These are phyloP conservation scores for Syzygium malaccense DNA, from an alignment of 441 rosid species.

Conservation along the genomic window DNA sequence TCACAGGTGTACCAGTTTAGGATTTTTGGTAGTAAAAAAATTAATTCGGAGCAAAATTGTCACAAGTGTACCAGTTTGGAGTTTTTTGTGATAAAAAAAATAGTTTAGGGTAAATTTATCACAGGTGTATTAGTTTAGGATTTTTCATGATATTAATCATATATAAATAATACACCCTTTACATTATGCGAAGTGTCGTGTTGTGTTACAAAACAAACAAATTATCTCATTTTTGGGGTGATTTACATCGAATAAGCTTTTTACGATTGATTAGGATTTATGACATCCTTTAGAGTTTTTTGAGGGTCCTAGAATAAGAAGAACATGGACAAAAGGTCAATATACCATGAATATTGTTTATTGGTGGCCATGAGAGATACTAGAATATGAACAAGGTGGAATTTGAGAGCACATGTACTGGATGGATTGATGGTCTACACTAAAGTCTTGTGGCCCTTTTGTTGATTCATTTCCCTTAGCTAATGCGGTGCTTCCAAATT, in stretches of 20 bases:
- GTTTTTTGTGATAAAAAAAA: no score
- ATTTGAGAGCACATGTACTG: background rate
- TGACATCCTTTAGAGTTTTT: background rate
- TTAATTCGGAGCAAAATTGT: no score
- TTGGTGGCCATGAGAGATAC: background rate
- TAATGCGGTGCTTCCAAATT: background rate
- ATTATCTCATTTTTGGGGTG: background rate
- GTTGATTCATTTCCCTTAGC: background rate
- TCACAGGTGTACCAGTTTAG: no score
- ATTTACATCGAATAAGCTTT: background rate
- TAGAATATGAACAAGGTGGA: background rate
- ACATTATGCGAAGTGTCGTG: background rate
- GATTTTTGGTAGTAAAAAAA: no score
- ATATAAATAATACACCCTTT: background rate
- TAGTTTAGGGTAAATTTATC: no score
- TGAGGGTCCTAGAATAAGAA: no score
- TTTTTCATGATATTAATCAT: no score
- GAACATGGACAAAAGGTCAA: background rate
- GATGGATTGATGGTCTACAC: background rate
- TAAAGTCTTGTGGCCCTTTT: background rate
- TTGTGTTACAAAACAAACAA: background rate
- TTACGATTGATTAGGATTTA: background rate
- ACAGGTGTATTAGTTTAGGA: no score
- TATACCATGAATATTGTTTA: background rate
- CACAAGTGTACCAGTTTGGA: no score